Percentiles rank a stretch among this genome's conserved stretches.
Evolutionary conservation across 148 eudicot species (phyloP).

Genomic region (Talinum fruticosum): DNA sequence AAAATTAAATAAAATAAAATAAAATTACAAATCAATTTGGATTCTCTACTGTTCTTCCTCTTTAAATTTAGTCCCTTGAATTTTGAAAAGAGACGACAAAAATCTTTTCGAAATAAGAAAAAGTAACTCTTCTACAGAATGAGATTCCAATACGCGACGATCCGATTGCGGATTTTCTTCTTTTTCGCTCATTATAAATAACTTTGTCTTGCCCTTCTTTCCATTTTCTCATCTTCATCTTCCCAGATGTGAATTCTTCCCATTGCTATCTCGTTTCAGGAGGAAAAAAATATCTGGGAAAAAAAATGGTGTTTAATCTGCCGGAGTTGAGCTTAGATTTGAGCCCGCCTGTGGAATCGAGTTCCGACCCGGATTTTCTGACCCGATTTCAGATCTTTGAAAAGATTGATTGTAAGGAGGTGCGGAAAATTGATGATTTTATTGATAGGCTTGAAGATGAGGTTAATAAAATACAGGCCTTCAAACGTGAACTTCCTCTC

Average conservation of each 20-base stretch:
- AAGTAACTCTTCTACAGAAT: background rate
- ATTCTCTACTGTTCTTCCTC: background rate
- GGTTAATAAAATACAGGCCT: background rate
- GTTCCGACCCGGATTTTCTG: background rate
- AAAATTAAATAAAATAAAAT: background rate
- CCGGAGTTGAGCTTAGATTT: constrained; percentile 5
- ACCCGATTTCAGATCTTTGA: background rate
- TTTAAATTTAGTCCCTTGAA: background rate
- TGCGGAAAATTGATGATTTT: background rate
- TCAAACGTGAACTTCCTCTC: constrained; percentile 4
- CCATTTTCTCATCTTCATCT: background rate
- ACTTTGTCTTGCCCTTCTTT: background rate
- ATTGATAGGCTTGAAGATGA: background rate
- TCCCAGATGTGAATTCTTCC: background rate
- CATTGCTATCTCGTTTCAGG: background rate
- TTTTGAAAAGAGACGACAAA: background rate
- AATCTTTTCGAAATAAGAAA: background rate
- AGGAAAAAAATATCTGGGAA: too few species aligned
- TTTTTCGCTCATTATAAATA: background rate
- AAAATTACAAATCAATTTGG: background rate
- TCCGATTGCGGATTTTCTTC: background rate
- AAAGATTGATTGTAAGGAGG: background rate
- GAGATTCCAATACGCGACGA: constrained; percentile 9
- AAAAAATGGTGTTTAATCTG: background rate
- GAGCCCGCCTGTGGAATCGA: background rate